Base-by-base conservation (phyloP, 164 flowering plant genomes). In the Magnolia officinalis region DNA sequence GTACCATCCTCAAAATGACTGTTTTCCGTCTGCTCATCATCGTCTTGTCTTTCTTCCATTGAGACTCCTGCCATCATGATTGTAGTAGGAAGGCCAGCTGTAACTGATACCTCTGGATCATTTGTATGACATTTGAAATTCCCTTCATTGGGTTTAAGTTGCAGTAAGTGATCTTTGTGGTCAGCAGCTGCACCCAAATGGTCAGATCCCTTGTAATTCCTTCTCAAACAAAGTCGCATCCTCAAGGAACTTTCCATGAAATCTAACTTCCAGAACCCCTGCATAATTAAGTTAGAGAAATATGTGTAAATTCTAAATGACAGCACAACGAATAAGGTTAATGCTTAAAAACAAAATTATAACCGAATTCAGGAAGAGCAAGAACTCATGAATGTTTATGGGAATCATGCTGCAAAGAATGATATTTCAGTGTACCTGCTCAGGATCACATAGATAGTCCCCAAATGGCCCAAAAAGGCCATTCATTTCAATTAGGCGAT, bases 221-320 rank as follows among this genome's bases (percentile, higher is more conserved):
- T 91, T 80, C 91, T 89, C 81, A 94, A 73, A 80, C 87, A 87
- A 80, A 76, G 84, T 83, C 98, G 87, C 99, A 96, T 96, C 82
- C 99, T 87, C 11, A 90, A 87, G 77, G 98, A 94, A 85, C 87
- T 94, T 87, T 96, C 98, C 98, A 90, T 90, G 66, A 78, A 81
- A 78, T 94, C 98, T 73, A 96, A 90, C 90, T 92, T 94, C 98
- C 98, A 96, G 83, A 93, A 92, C 29, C 88, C 86, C 99, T 93
- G 85, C 63, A 75, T 55, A 64, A n/a, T 51, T 4, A 29, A 68
- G 18, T 68, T 1, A 18, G 26, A 20, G 45, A 14, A 18, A 6
- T 5, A 58, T 18, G 9, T 2, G 6, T 21, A 66, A 20, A 52
- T 26, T 68, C 71, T 4, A 52, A 45, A 49, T 51, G 21, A 72